Conservation (phyloP, 2,329 filamentous ascomycete species). For the Botryotinia globosa region DNA sequence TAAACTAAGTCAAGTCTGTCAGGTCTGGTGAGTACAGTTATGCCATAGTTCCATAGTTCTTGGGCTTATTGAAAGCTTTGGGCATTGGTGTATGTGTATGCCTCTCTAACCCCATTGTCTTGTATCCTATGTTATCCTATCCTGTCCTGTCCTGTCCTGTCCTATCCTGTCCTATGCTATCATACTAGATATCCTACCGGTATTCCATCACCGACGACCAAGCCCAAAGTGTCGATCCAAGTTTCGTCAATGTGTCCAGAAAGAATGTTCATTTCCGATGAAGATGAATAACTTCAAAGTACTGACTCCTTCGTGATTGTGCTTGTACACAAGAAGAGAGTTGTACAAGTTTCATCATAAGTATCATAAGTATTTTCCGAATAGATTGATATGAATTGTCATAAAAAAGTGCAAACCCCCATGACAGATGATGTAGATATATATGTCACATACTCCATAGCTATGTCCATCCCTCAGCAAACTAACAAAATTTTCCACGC, state of each 20-base stretch:
- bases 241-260: background rate
- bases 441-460: background rate
- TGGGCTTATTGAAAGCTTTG: background rate
- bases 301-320: background rate
- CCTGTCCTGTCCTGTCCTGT: no score
- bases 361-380: background rate
- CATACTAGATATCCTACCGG: background rate
- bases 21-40: background rate
- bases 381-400: background rate
- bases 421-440: background rate
- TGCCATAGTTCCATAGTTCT: background rate
- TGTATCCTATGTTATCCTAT: background rate
- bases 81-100: background rate
- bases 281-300: background rate
- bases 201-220: background rate
- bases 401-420: background rate
- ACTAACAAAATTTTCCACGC: background rate
- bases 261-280: background rate
- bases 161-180: background rate
- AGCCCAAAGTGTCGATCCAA: background rate
- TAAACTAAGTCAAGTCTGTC: background rate
- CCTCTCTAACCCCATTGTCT: background rate
- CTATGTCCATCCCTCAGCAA: background rate
- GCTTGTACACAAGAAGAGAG: background rate
- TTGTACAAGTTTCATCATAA: background rate